Conservation (phyloP, 441 rosid genomes). For the Eruca vesicaria region DNA sequence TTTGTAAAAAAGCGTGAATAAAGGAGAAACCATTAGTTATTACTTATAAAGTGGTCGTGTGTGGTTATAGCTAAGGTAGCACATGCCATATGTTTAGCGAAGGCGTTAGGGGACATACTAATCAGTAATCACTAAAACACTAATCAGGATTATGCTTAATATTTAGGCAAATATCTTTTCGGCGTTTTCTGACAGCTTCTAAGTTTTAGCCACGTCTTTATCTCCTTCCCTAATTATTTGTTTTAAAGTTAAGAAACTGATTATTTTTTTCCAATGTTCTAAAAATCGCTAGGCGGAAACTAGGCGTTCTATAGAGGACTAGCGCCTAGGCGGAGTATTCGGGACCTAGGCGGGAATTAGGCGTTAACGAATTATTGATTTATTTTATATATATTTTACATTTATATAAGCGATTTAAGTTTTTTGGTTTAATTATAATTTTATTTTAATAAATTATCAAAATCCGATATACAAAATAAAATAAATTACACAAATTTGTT, state of each 20-base stretch:
- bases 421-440: too few relatives aligned
- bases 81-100: slow-evolving; percentile 24
- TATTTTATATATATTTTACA: too few relatives aligned
- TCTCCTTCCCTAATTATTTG: neutral
- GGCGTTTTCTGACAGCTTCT: slow-evolving; percentile 21
- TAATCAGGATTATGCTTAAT: slow-evolving; percentile 31
- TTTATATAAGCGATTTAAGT: too few relatives aligned
- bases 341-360: too few relatives aligned
- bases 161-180: slow-evolving; percentile 28
- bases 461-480: too few relatives aligned
- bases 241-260: neutral
- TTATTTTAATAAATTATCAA: too few relatives aligned
- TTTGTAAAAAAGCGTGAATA: neutral
- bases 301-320: too few relatives aligned
- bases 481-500: too few relatives aligned
- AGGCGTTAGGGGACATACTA: slow-evolving; percentile 10
- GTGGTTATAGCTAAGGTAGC: slow-evolving; percentile 29
- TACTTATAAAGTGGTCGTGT: slow-evolving; percentile 21
- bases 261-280: too few relatives aligned
- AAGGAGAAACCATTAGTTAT: neutral
- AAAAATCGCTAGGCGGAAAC: too few relatives aligned
- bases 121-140: slow-evolving; percentile 21
- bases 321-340: too few relatives aligned
- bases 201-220: slow-evolving; percentile 26
- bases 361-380: too few relatives aligned